Evolutionary conservation across 352 stramenopile genomes (phyloP).

Genomic region (Thalassiosira mediterranea): DNA sequence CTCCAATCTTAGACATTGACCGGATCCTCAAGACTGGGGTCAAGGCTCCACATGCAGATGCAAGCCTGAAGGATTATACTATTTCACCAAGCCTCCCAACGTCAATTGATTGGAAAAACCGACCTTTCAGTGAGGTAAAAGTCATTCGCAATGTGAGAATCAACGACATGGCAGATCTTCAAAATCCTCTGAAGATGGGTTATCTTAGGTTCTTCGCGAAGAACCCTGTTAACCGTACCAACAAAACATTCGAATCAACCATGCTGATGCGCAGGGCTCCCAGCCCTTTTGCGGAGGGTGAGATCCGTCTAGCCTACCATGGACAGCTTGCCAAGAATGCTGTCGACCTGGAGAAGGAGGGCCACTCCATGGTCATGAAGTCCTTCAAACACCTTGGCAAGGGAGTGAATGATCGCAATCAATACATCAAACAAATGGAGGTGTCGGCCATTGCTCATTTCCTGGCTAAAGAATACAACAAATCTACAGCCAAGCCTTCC

Average conservation of each 20-base stretch:
- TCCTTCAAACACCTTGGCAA: slow-evolving; percentile 52
- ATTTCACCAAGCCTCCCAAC: slow-evolving; percentile 24
- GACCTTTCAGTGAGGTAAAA: slow-evolving; percentile 42
- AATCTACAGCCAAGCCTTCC: slow-evolving; percentile 29
- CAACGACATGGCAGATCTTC: slow-evolving; percentile 41
- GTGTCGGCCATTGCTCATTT: slow-evolving; percentile 65
- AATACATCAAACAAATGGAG: slow-evolving; percentile 68
- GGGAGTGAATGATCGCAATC: slow-evolving; percentile 45
- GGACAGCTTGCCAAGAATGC: slow-evolving; percentile 43
- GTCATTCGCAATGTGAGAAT: slow-evolving; percentile 47
- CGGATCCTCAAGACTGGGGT: slow-evolving; percentile 25
- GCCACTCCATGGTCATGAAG: slow-evolving; percentile 57
- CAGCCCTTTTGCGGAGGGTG: slow-evolving; percentile 64
- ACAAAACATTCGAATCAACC: slow-evolving; percentile 32
- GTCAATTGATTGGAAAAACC: slow-evolving; percentile 42
- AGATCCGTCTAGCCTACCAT: slow-evolving; percentile 60
- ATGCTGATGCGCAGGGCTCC: slow-evolving; percentile 60
- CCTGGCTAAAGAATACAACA: slow-evolving; percentile 59
- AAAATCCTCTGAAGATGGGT: slow-evolving; percentile 47
- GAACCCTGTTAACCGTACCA: slow-evolving; percentile 1
- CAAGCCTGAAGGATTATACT: slow-evolving; percentile 35
- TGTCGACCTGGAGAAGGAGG: slow-evolving; percentile 18
- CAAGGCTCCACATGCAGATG: slow-evolving; percentile 7
- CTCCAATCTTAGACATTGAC: slow-evolving; percentile 23
- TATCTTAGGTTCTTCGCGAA: slow-evolving; percentile 31